Percentiles rank a stretch among this genome's conserved stretches.
Conservation (phyloP, 345 rosid species). For the Xanthoceras sorbifolium region DNA sequence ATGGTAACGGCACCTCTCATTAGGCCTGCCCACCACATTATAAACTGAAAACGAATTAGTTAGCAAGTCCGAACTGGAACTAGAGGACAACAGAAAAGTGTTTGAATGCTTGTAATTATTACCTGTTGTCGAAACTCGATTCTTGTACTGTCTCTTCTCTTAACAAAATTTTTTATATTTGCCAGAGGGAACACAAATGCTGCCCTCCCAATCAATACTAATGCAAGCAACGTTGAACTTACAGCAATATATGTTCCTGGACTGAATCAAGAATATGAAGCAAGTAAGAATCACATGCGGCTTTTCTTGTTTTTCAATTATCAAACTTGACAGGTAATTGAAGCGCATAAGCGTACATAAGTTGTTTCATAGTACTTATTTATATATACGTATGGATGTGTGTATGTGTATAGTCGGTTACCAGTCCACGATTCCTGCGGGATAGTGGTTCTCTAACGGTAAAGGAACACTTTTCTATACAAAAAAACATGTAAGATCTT, state of each 20-base stretch:
- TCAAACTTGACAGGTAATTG: neutral
- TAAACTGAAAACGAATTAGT: slow-evolving; percentile 46
- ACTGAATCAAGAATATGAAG: slow-evolving; percentile 35
- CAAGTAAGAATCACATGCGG: neutral
- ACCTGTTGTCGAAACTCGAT: slow-evolving; percentile 62
- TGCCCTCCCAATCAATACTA: slow-evolving; percentile 64
- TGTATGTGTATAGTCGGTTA: no score
- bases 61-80: slow-evolving; percentile 14
- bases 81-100: neutral
- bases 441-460: no score
- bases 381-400: no score
- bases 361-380: neutral
- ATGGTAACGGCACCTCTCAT: slow-evolving; percentile 80
- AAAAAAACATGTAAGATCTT: no score
- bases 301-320: no score
- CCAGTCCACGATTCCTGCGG: no score
- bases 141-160: slow-evolving; percentile 30
- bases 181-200: slow-evolving; percentile 63
- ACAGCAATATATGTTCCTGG: slow-evolving; percentile 48
- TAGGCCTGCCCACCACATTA: slow-evolving; percentile 84
- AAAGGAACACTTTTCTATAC: no score
- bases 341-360: neutral
- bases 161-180: slow-evolving; percentile 43
- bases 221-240: slow-evolving; percentile 49
- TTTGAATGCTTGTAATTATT: neutral